phyloP scores from a whole-genome alignment of 2,329 filamentous ascomycete species.

The Plectosphaerella plurivora region DNA sequence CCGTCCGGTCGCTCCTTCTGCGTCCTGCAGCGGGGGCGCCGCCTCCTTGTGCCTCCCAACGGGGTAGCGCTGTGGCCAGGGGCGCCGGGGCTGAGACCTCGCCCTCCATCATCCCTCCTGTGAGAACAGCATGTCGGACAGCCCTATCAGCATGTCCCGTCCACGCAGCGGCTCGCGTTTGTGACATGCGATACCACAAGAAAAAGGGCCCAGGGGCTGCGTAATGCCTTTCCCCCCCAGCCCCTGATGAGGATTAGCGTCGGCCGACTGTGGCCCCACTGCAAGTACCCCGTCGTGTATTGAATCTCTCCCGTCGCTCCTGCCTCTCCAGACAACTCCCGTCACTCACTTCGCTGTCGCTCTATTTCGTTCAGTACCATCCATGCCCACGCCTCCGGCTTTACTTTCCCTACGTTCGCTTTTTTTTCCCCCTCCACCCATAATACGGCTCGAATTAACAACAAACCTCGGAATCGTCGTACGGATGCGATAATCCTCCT shows the following conservation, averaged over 20 bases:
- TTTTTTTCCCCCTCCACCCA: neutral
- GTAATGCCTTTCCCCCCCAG: too few species aligned
- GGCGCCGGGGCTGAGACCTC: neutral
- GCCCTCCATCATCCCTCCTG: neutral
- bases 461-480: neutral
- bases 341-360: neutral
- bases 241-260: too few species aligned
- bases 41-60: neutral
- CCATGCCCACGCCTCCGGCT: neutral
- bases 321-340: neutral
- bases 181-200: too few species aligned
- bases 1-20: neutral
- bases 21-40: neutral
- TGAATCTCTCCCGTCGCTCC: neutral
- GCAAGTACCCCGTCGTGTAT: too few species aligned
- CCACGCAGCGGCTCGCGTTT: too few species aligned
- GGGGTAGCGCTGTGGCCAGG: neutral
- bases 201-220: too few species aligned
- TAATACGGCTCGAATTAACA: neutral
- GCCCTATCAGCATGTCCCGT: too few species aligned
- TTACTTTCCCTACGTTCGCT: neutral
- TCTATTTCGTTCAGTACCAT: neutral
- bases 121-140: too few species aligned
- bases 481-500: conserved; percentile 3
- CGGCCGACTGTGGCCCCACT: too few species aligned